A percentile compares a stretch with the other conserved stretches of the same genome.
phyloP scores from a whole-genome alignment of 768 basidiomycete genomes.

The Lentinula edodes region DNA sequence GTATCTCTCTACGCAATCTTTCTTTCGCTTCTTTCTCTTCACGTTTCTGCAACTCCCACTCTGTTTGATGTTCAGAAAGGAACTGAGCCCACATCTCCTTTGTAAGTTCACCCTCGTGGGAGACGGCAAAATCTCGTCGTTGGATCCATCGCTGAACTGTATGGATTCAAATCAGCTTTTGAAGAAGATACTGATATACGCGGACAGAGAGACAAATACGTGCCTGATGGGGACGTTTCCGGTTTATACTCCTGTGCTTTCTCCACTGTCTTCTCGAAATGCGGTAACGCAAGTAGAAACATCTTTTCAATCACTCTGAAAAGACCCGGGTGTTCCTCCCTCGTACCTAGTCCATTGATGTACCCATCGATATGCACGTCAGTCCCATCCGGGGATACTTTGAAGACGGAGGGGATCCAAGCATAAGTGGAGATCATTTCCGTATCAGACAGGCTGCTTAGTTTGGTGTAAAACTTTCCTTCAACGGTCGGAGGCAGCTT shows the following conservation, averaged over 20 bases:
- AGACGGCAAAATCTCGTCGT: neutral
- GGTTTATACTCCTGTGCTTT: neutral
- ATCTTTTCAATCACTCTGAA: constrained; percentile 12
- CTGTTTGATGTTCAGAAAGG: neutral
- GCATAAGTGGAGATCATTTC: constrained; percentile 7
- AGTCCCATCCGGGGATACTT: constrained; percentile 8
- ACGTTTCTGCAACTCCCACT: neutral
- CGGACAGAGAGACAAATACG: neutral
- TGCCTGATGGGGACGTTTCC: neutral
- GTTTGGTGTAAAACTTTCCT: neutral
- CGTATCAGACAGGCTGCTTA: neutral
- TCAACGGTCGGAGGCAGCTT: neutral
- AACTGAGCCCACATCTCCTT: neutral
- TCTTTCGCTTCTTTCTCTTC: neutral
- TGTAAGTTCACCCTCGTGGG: neutral
- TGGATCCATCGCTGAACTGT: neutral
- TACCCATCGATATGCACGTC: constrained; percentile 12
- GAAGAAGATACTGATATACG: neutral
- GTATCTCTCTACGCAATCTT: neutral
- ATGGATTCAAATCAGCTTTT: neutral
- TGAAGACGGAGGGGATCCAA: constrained; percentile 14
- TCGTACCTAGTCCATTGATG: constrained; percentile 15
- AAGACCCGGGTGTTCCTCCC: constrained; percentile 8
- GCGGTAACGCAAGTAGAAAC: constrained; percentile 11
- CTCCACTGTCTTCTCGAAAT: constrained; percentile 9